Conservation (phyloP, 805 yeast genomes). For the Millerago galiae region DNA sequence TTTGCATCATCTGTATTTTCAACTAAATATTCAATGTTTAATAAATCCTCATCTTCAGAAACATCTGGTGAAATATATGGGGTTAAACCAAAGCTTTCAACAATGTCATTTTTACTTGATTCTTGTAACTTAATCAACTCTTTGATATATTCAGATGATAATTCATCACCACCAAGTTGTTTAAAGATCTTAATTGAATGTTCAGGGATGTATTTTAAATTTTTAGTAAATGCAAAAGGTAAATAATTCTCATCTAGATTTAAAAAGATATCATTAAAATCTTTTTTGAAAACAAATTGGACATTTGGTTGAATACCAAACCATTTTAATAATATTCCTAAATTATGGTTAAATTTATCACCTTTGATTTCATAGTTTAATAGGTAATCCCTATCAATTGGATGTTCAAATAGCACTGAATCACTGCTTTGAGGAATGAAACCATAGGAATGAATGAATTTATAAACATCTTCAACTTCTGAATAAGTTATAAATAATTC, state of each 20-base stretch:
- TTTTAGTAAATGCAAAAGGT: slow-evolving; percentile 26
- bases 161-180: slow-evolving; percentile 5
- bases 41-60: slow-evolving; percentile 9
- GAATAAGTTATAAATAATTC: slow-evolving; percentile 42
- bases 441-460: slow-evolving; percentile 38
- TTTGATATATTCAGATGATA: slow-evolving; percentile 7
- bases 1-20: slow-evolving; percentile 15
- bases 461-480: slow-evolving; percentile 35
- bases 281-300: slow-evolving; percentile 29
- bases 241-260: slow-evolving; percentile 28
- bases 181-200: slow-evolving; percentile 17
- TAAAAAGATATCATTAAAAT: slow-evolving; percentile 16
- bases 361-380: slow-evolving; percentile 6
- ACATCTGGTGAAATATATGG: slow-evolving; percentile 15
- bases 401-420: slow-evolving; percentile 26
- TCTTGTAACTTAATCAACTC: slow-evolving; percentile 16
- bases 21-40: slow-evolving; percentile 12
- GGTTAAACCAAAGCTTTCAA: slow-evolving; percentile 15
- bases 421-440: slow-evolving; percentile 33
- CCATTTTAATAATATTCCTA: slow-evolving; percentile 29
- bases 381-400: slow-evolving; percentile 24
- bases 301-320: slow-evolving; percentile 33
- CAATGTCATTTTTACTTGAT: slow-evolving; percentile 15
- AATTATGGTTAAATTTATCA: slow-evolving; percentile 12
- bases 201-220: slow-evolving; percentile 13